Evolutionary conservation across 2,329 filamentous ascomycete genomes (phyloP), one percentile per base, ranked within the genome.

Genomic region (Alternaria burnsii): DNA sequence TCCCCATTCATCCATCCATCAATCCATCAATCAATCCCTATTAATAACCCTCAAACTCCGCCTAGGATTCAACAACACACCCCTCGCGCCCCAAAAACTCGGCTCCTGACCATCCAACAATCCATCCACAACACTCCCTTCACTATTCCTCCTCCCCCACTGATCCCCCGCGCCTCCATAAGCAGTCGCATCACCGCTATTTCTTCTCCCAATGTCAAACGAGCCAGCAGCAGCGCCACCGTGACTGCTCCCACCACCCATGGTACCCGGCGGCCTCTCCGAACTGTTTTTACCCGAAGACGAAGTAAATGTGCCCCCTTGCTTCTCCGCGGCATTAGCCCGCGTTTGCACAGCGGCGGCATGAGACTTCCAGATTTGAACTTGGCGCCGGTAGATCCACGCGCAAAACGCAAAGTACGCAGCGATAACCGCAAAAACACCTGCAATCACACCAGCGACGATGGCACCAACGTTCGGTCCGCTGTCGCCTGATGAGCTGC

Each of bases 361-460:
- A 72, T 93, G 90, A 34, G 85, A 82, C 77, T 89, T 89, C 82
- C 92, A 93, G 10, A 91, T 85, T 30, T 81, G 78, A 16, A 93
- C 85, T 75, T 91, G 90, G 50, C 88, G 88, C 28, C 89, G 85
- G 81, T 93, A 93, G 8, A 93, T 80, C 86, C 88, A 92, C 18
- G 86, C 85, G 77, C 89, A 91, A 81, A 90, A 92, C 46, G 87
- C 88, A 12, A 91, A 84, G 74, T 91, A 92, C 2, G 81, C 79
- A 2, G 88, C 88, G 0, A 88, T 70, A 18, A 90, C 68, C 48
- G 87, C 86, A 5, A 91, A 82, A 4, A 89, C 71, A n/a, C 88
- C 89, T 0, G 91, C 90, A 32, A 93, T 80, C 20, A 89, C 82
- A 16, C 84, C 85, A 0, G 85, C 85, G 11, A 86, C 79, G 52